Evolutionary conservation across 2,329 filamentous ascomycete genomes (phyloP).

Genomic region (Aspergillus transmontanensis): DNA sequence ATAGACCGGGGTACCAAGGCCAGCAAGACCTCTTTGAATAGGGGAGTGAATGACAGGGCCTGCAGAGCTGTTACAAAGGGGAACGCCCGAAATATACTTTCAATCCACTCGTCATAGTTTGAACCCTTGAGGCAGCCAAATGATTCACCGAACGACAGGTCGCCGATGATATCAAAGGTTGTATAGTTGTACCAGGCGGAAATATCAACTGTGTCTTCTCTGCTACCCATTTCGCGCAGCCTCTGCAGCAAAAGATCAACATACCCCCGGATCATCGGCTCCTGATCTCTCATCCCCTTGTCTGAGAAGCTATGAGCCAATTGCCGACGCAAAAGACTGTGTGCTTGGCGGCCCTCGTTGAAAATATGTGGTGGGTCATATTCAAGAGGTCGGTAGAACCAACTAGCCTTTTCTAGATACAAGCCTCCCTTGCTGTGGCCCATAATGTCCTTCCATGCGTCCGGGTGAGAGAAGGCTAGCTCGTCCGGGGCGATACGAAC

Average conservation of each 20-base stretch:
- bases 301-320: conserved; percentile 48
- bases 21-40: not conserved
- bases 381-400: conserved; percentile 1
- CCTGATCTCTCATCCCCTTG: conserved; percentile 43
- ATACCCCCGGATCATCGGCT: conserved; percentile 32
- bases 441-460: conserved; percentile 34
- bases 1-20: not conserved
- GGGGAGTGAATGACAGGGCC: not conserved
- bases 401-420: not conserved
- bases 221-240: conserved; percentile 6
- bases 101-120: conserved; percentile 10
- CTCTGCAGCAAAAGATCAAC: conserved; percentile 23
- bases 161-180: conserved; percentile 37
- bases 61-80: not conserved
- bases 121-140: conserved; percentile 35
- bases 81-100: conserved; percentile 10
- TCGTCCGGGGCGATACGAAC: conserved; percentile 33
- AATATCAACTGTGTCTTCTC: conserved; percentile 19
- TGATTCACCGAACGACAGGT: conserved; percentile 33
- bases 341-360: conserved; percentile 13
- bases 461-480: conserved; percentile 24
- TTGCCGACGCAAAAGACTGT: conserved; percentile 31
- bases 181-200: conserved; percentile 34
- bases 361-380: not conserved
- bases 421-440: conserved; percentile 15